Evolutionary conservation across 305 asterid genomes (phyloP).

Genomic region (Petunia hybrid): DNA sequence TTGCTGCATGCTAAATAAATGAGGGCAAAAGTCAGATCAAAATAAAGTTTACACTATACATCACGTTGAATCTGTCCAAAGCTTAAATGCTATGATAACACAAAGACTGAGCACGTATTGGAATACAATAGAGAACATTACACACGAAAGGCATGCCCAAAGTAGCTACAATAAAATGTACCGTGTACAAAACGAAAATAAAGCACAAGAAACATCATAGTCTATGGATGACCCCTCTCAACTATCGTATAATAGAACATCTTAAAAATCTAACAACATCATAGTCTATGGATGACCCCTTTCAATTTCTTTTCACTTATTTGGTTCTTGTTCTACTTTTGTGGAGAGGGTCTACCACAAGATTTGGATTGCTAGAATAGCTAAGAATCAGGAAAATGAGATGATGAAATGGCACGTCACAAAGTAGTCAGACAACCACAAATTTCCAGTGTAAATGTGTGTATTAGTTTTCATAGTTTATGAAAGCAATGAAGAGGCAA

Average conservation of each 20-base stretch:
- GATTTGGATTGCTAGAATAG: background rate
- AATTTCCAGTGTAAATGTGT: background rate
- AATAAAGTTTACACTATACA: background rate
- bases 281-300: background rate
- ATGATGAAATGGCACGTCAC: background rate
- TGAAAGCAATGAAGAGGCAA: background rate
- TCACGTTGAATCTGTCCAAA: slow-evolving; percentile 5
- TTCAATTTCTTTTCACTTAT: background rate
- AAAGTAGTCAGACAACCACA: background rate
- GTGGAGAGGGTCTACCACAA: background rate
- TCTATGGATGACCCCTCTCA: slow-evolving; percentile 1
- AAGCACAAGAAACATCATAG: slow-evolving; percentile 16
- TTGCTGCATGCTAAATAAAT: slow-evolving; percentile 77
- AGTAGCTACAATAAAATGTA: background rate
- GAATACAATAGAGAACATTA: background rate
- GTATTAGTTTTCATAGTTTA: background rate
- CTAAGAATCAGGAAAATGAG: background rate
- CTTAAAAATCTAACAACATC: background rate
- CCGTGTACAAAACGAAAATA: background rate
- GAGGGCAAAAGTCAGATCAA: slow-evolving; percentile 25
- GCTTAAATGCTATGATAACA: slow-evolving; percentile 11
- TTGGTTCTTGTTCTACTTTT: slow-evolving; percentile 15
- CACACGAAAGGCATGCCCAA: background rate
- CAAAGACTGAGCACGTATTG: background rate
- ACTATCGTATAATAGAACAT: background rate